These are phyloP conservation scores for Solanum sejunctum DNA, from an alignment of 257 asterid genomes.

Conservation along the genomic window DNA sequence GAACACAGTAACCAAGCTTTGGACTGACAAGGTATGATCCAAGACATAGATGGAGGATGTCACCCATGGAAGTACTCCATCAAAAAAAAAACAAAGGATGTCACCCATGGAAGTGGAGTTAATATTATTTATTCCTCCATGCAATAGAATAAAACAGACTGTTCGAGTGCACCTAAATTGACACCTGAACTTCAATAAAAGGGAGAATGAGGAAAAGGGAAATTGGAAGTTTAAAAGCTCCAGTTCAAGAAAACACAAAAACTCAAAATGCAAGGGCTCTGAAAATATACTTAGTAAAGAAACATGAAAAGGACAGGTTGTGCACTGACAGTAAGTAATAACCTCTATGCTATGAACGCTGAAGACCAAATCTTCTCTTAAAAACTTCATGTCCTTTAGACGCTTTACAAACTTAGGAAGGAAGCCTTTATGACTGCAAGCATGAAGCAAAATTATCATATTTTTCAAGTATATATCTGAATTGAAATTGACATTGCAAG, in stretches of 20 bases:
- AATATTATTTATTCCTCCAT: neutral
- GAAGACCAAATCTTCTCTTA: conserved; percentile 74
- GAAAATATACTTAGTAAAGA: neutral
- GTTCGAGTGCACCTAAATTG: neutral
- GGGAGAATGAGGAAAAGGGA: neutral
- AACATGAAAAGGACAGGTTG: neutral
- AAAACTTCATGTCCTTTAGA: conserved; percentile 64
- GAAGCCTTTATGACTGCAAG: conserved; percentile 73
- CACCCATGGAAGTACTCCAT: neutral
- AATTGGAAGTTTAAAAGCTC: neutral
- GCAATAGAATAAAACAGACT: neutral
- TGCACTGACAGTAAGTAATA: conserved; percentile 4
- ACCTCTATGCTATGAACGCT: conserved; percentile 91
- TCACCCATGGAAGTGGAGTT: neutral
- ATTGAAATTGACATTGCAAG: neutral
- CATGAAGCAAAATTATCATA: neutral
- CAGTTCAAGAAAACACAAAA: neutral
- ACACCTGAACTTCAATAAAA: neutral
- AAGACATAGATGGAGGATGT: neutral
- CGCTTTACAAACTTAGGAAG: conserved; percentile 58
- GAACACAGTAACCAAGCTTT: neutral
- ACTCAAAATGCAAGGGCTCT: neutral
- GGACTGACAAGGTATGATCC: neutral
- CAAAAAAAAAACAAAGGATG: neutral
- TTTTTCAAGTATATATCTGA: neutral